Base-by-base conservation (phyloP, 108 stramenopile species). In the Conticribra weissflogii region DNA sequence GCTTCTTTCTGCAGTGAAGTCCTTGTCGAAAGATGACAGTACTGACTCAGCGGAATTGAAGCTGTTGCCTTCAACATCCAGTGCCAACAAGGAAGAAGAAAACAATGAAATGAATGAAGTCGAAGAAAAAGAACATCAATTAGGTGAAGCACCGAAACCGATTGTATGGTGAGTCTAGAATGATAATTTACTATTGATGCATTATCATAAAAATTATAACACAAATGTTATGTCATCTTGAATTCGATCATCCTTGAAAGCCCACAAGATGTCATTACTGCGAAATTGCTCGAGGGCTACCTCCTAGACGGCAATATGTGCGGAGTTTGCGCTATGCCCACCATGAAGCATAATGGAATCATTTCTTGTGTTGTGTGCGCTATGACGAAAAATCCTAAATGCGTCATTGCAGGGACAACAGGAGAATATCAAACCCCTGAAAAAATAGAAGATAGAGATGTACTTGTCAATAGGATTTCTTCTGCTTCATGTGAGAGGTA, bases 351-450 rank as follows among this genome's bases (percentile, higher is more conserved):
- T 4, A 22, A 51, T n/a, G 50, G 50, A 5, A 22, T 12, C 21
- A 4, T n/a, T 51, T 3, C 50, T 4, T 51, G 50, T 51, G 50
- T 22, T 51, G 50, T 51, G 21, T 51, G 50, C 50, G 19, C 50
- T 51, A 16, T 16, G 17, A 51, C 4, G 4, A 51, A 3, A n/a
- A n/a, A n/a, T n/a, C n/a, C n/a, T n/a, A n/a, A n/a, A n/a, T n/a
- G n/a, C n/a, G n/a, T n/a, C n/a, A n/a, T n/a, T n/a, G n/a, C n/a
- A n/a, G n/a, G n/a, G n/a, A n/a, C n/a, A n/a, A n/a, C n/a, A n/a
- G n/a, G n/a, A n/a, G n/a, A n/a, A n/a, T n/a, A 8, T 21, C 4
- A n/a, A n/a, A 5, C 50, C 50, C 18, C 18, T 3, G 19, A n/a
- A 51, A 51, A 3, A n/a, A n/a, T 3, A n/a, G 50, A 51, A n/a